A percentile compares a stretch with the other conserved stretches of the same genome.
These are phyloP conservation scores for Mycena galopus DNA, from an alignment of 768 basidiomycete genomes.

Conservation along the genomic window DNA sequence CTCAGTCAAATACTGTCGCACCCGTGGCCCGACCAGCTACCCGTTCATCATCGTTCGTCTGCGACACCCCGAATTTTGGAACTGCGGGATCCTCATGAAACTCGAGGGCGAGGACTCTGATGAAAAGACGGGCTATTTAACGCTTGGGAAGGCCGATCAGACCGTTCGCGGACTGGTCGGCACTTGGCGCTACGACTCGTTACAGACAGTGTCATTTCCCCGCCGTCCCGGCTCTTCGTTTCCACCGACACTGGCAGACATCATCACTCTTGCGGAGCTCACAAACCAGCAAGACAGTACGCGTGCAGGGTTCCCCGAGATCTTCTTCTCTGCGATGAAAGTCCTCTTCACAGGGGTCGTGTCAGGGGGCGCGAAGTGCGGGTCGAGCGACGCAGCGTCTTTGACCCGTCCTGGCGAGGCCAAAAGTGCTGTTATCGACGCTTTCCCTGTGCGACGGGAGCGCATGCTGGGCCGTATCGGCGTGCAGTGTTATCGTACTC, in stretches of 20 bases:
- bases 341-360: not conserved
- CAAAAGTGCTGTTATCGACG: not conserved
- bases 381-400: no score
- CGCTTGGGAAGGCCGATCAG: not conserved
- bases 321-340: slow-evolving; percentile 5
- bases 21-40: slow-evolving; percentile 8
- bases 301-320: slow-evolving; percentile 1
- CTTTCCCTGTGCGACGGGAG: not conserved
- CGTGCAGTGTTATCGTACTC: no score
- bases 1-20: slow-evolving; percentile 12
- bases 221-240: no score
- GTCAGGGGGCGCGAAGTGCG: not conserved
- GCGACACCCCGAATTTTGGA: not conserved
- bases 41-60: slow-evolving; percentile 16
- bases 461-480: not conserved
- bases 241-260: not conserved
- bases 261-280: slow-evolving; percentile 16
- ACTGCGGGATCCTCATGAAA: not conserved
- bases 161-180: not conserved
- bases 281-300: not conserved
- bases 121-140: not conserved
- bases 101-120: slow-evolving; percentile 9
- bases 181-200: slow-evolving; percentile 16
- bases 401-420: not conserved
- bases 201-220: slow-evolving; percentile 5